Conservation (phyloP, 176 grass and related monocot genomes). For the Stipa capillata region DNA sequence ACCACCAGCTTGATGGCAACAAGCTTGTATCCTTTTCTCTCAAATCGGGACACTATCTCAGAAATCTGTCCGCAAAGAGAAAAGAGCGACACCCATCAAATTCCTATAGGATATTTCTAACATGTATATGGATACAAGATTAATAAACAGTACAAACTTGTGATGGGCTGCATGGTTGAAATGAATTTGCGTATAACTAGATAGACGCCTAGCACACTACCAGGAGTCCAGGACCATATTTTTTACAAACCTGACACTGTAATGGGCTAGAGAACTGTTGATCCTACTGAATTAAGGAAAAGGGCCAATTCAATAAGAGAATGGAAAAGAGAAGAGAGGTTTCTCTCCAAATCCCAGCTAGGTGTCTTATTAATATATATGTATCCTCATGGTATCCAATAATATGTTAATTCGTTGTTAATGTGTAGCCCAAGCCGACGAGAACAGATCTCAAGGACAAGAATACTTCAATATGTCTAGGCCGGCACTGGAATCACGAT, state of each 20-base stretch:
- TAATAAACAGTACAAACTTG: background rate
- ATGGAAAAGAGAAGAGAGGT: background rate
- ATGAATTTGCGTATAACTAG: background rate
- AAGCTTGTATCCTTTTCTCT: slow-evolving; percentile 75
- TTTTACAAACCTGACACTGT: background rate
- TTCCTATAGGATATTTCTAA: background rate
- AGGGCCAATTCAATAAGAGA: background rate
- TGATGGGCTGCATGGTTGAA: background rate
- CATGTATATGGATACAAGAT: background rate
- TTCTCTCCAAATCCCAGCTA: background rate
- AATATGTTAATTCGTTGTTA: background rate
- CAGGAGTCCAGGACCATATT: background rate
- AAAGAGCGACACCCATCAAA: background rate
- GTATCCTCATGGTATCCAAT: background rate
- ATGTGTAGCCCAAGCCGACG: background rate
- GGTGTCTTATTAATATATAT: background rate
- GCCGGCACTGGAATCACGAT: no score
- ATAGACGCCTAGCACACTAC: background rate
- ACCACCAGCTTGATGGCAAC: slow-evolving; percentile 75
- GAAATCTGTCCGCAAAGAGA: slow-evolving; percentile 41
- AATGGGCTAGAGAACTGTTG: background rate
- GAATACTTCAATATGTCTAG: background rate
- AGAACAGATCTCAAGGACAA: background rate
- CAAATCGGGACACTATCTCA: slow-evolving; percentile 65
- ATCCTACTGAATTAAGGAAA: background rate